Evolutionary conservation across 805 yeast genomes (phyloP).

Genomic region (Pichia nanzhaoensis): DNA sequence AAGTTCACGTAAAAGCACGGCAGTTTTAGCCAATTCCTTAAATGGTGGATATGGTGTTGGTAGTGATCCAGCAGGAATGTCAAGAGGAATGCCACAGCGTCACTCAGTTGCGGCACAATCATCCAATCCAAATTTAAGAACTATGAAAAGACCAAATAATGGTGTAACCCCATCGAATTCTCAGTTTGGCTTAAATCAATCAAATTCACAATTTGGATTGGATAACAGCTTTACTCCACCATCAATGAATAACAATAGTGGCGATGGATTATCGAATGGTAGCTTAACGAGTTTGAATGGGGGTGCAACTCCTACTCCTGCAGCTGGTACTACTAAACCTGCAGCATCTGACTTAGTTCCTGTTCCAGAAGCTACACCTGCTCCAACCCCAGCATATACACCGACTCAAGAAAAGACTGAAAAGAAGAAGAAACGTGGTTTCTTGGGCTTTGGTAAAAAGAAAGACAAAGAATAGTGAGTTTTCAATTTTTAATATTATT

Average conservation of each 20-base stretch:
- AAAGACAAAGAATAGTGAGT: slow-evolving; percentile 3
- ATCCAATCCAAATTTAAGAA: slow-evolving; percentile 3
- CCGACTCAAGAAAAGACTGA: slow-evolving; percentile 27
- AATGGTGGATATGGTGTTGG: slow-evolving; percentile 12
- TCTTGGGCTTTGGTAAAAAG: slow-evolving; percentile 57
- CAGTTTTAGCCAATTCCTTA: slow-evolving; percentile 24
- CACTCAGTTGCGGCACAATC: slow-evolving; percentile 27
- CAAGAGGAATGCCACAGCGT: slow-evolving; percentile 24
- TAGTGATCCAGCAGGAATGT: slow-evolving; percentile 3
- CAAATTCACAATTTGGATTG: slow-evolving; percentile 2
- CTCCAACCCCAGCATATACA: slow-evolving; percentile 48
- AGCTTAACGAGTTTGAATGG: slow-evolving; percentile 4
- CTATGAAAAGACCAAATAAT: not conserved
- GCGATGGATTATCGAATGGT: slow-evolving; percentile 4
- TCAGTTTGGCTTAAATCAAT: slow-evolving; percentile 1
- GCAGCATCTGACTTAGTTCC: slow-evolving; percentile 14
- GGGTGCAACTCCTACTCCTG: not conserved
- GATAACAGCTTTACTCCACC: slow-evolving; percentile 6
- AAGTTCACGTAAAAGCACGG: slow-evolving; percentile 33
- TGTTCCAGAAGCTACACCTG: slow-evolving; percentile 29
- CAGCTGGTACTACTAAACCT: slow-evolving; percentile 2
- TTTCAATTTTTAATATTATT: not conserved
- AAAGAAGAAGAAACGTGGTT: slow-evolving; percentile 39
- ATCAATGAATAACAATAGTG: slow-evolving; percentile 4
- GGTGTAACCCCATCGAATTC: not conserved